Evolutionary conservation across 331 rosid species (phyloP), one percentile per base, ranked within the genome.

Genomic region (Phaseolus coccineus): DNA sequence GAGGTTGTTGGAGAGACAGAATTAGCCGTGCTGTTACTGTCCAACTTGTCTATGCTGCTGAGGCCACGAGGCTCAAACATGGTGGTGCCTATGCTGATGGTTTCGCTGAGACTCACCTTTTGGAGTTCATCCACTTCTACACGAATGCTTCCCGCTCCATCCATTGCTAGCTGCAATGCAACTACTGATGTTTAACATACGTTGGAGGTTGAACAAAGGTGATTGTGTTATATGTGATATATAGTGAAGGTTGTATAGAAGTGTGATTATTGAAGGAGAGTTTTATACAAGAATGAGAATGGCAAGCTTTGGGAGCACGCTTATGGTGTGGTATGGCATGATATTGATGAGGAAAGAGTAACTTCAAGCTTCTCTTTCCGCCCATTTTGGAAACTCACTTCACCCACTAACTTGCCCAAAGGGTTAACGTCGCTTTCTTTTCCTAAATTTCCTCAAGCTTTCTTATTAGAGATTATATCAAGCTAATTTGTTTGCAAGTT

Each of bases 1-100:
- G 90, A 69, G 46, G 27, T 4, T 28, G 83, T 35, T n/a, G 85
- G 51, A 73, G 63, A 40, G n/a, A 40, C 66, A 58, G 62, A 55
- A 46, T 28, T 68, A 11, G 4, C 3, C 19, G 16, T 37, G 78
- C 19, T 78, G 37, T 62, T 62, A 51, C 95, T 85, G 65, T 90
- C 93, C 61, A 63, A 33, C 73, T 76, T 84, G 73, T 78, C 88
- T 7, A 83, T 77, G 48, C 84, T 85, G 58, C 66, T 83, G 39
- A 28, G 40, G 42, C 62, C 72, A 16, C 69, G 85, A 1, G 97
- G 94, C 82, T 88, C 92, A 58, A 93, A 93, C 79, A 89, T 84
- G 69, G 95, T 90, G 47, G 73, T 57, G 57, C 81, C 81, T 28
- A 83, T 48, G 78, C 90, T 88, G 80, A 79, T 9, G 3, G 80